These are phyloP conservation scores for Xylaria intraflava DNA, from an alignment of 495 filamentous ascomycete species.

Conservation along the genomic window DNA sequence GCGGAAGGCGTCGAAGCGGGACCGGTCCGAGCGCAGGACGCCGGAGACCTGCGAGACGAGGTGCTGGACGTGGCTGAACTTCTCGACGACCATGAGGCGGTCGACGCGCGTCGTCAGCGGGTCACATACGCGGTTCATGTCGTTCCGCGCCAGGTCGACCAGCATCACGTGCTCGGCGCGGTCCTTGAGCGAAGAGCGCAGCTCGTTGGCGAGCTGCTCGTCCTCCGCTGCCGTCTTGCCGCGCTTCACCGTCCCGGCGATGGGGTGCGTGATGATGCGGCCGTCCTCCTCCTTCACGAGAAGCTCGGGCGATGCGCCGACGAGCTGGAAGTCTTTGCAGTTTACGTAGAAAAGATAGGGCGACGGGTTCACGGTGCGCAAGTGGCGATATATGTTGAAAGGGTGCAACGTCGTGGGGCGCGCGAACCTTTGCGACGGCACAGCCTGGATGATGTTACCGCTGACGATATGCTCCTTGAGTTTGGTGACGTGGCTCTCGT, in stretches of 20 bases:
- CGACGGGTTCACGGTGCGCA: constrained; percentile 91
- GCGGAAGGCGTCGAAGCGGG: constrained; percentile 90
- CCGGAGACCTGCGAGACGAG: constrained; percentile 92
- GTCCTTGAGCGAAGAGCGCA: constrained; percentile 80
- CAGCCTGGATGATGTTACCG: constrained; percentile 95
- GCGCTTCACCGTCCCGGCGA: constrained; percentile 88
- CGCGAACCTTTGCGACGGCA: constrained; percentile 88
- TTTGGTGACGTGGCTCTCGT: constrained; percentile 73
- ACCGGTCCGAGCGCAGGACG: constrained; percentile 70
- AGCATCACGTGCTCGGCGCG: constrained; percentile 98
- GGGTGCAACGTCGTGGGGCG: constrained; percentile 86
- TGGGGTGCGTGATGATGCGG: constrained; percentile 91
- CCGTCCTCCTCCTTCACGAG: constrained; percentile 84
- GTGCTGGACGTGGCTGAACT: constrained; percentile 95
- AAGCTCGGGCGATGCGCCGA: constrained; percentile 89
- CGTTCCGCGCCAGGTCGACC: constrained; percentile 94
- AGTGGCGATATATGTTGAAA: constrained; percentile 96
- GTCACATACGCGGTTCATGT: constrained; percentile 93
- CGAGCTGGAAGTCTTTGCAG: constrained; percentile 85
- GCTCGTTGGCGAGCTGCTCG: constrained; percentile 66
- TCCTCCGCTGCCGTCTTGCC: constrained; percentile 77
- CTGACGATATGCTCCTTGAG: constrained; percentile 82
- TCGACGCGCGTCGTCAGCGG: constrained; percentile 83
- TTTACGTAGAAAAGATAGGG: constrained; percentile 96
- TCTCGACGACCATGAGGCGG: constrained; percentile 89